phyloP scores from a whole-genome alignment of 2,329 filamentous ascomycete genomes.

The Blastomyces emzantsi region DNA sequence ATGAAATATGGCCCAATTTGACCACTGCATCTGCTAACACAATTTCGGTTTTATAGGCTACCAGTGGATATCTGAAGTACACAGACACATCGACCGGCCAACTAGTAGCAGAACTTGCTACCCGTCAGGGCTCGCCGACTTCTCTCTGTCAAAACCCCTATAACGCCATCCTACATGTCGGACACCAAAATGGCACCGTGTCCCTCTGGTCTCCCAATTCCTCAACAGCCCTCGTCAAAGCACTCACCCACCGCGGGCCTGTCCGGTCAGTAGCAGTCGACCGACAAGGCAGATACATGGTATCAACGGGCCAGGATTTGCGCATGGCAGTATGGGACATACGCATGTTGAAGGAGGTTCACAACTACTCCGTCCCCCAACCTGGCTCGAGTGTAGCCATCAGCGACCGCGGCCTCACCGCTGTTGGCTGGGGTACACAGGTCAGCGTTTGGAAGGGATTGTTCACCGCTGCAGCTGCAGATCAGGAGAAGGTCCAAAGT shows the following conservation, averaged over 20 bases:
- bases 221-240: constrained; percentile 75
- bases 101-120: constrained; percentile 75
- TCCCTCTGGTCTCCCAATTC: constrained; percentile 94
- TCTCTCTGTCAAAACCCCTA: constrained; percentile 80
- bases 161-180: constrained; percentile 85
- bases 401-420: constrained; percentile 78
- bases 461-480: constrained; percentile 61
- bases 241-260: constrained; percentile 80
- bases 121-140: constrained; percentile 72
- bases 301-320: constrained; percentile 78
- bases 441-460: constrained; percentile 86
- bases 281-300: constrained; percentile 89
- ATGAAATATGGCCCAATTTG: neutral
- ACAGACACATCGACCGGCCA: constrained; percentile 92
- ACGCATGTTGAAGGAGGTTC: constrained; percentile 85
- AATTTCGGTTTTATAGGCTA: constrained; percentile 47
- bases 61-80: constrained; percentile 76
- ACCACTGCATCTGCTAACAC: neutral
- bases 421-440: constrained; percentile 84
- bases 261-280: constrained; percentile 80
- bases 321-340: constrained; percentile 97
- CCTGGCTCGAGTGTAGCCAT: constrained; percentile 79
- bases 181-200: constrained; percentile 91
- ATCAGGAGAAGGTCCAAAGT: constrained; percentile 70
- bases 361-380: constrained; percentile 74